A percentile compares a stretch with the other conserved stretches of the same genome.
phyloP scores from a whole-genome alignment of 2,329 filamentous ascomycete genomes.

The Xenosphaeropsis pyriputrescens region DNA sequence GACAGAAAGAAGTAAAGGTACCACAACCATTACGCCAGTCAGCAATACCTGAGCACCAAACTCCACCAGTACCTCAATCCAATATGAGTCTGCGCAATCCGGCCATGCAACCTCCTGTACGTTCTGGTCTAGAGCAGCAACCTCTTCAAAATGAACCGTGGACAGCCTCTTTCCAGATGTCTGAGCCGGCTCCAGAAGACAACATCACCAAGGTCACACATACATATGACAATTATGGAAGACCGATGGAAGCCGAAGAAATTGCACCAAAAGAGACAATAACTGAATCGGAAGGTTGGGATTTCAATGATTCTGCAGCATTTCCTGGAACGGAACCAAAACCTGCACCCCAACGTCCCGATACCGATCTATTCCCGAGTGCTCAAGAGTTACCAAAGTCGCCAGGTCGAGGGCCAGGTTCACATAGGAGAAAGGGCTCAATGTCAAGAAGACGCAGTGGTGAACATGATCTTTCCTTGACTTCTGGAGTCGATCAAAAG shows the following conservation, averaged over 20 bases:
- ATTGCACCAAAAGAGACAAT: conserved; percentile 29
- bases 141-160: conserved; percentile 26
- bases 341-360: conserved; percentile 50
- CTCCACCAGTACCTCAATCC: conserved; percentile 28
- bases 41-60: conserved; percentile 42
- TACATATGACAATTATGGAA: conserved; percentile 40
- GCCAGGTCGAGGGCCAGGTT: conserved; percentile 51
- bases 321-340: conserved; percentile 40
- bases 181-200: conserved; percentile 27
- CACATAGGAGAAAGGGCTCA: conserved; percentile 70
- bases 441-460: conserved; percentile 56
- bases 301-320: conserved; percentile 67
- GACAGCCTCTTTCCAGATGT: conserved; percentile 12
- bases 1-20: conserved; percentile 44
- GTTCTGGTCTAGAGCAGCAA: conserved; percentile 33
- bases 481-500: conserved; percentile 34
- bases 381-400: conserved; percentile 69
- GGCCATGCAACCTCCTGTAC: conserved; percentile 28
- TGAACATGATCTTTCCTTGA: conserved; percentile 47
- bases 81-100: conserved; percentile 20
- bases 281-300: conserved; percentile 66
- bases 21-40: conserved; percentile 33
- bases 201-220: conserved; percentile 41
- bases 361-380: conserved; percentile 79
- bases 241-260: conserved; percentile 26